Conservation (phyloP, 371 early-diverging fungal species). For the Mucor ambiguus region DNA sequence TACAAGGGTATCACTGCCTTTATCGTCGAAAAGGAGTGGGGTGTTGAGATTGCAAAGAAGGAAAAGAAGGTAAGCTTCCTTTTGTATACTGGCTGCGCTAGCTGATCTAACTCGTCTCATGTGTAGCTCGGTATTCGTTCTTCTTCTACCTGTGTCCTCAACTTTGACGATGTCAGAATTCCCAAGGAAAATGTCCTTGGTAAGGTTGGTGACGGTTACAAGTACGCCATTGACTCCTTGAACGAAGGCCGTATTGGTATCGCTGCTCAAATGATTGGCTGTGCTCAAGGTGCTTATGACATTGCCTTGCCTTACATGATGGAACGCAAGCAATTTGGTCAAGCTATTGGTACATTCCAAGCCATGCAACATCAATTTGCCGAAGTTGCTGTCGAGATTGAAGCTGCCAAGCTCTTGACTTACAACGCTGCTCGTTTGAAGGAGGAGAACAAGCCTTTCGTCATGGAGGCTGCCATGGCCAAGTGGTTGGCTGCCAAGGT, state of each 20-base stretch:
- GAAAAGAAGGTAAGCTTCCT: slow-evolving; percentile 79
- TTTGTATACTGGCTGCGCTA: not conserved
- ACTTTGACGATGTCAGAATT: slow-evolving; percentile 92
- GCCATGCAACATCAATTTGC: slow-evolving; percentile 98
- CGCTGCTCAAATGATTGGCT: slow-evolving; percentile 97
- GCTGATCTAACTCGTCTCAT: not conserved
- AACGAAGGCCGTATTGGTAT: slow-evolving; percentile 99
- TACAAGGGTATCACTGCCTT: slow-evolving; percentile 99
- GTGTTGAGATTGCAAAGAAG: slow-evolving; percentile 95
- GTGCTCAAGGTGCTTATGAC: slow-evolving; percentile 96
- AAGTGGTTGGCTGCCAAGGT: slow-evolving; percentile 95
- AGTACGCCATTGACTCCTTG: slow-evolving; percentile 96
- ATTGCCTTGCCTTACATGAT: slow-evolving; percentile 89
- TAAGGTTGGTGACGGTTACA: slow-evolving; percentile 96
- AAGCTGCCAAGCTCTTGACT: slow-evolving; percentile 95
- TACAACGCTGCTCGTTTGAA: slow-evolving; percentile 97
- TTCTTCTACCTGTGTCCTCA: slow-evolving; percentile 92
- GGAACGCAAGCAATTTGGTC: slow-evolving; percentile 95
- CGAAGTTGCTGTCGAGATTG: slow-evolving; percentile 91
- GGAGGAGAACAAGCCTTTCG: slow-evolving; percentile 88
- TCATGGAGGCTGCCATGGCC: slow-evolving; percentile 98
- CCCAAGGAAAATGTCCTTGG: slow-evolving; percentile 92
- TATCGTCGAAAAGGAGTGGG: slow-evolving; percentile 94
- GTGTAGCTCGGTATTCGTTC: slow-evolving; percentile 91
- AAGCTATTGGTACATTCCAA: slow-evolving; percentile 90